Base-by-base conservation (phyloP, 2,329 filamentous ascomycete species). In the Colletotrichum lupini region DNA sequence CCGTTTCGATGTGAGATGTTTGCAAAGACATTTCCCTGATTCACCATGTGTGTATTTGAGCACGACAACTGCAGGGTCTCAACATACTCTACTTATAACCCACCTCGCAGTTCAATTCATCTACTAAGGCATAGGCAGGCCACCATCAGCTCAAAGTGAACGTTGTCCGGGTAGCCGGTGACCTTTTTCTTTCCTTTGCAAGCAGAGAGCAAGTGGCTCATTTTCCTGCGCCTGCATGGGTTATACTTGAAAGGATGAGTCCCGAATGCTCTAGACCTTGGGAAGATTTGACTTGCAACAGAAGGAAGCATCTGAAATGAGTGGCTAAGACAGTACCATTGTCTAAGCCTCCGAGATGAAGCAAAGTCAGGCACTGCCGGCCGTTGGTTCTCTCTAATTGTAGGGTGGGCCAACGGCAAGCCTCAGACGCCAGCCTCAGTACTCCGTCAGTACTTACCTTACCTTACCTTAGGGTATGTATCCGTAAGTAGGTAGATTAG, bases 391-490 rank as follows among this genome's bases (percentile, higher is more conserved):
- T 32, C 16, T 16, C 28, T 63, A 52, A 61, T 24, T 19, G 42
- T 22, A 22, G n/a, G 67, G 55, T 49, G 24, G 46, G 52, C 70
- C 71, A 73, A 73, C 70, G 67, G 56, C 56, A 55, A 65, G 16
- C 26, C 49, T 26, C 16, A 42, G 49, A 70, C 35, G 28, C 70
- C 42, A 49, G 19, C 4, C 8, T 49, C 11, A 7, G 37, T 42
- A 42, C 16, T 42, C 16, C 37, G 37, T 42, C 37, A 42, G 37
- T 42, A 6, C 32, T 12, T 35, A 35, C 32, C 32, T 12, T 30
- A 26, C 26, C 26, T 30, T 35, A 35, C 32, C 32, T 12, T 35
- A 35, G 32, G 32, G 32, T 35, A 35, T 35, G 32, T 35, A 35
- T 32, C 30, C 30, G 30, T 32, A 32, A 32, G 35, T 16, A 42